phyloP scores from a whole-genome alignment of 129 eudicot genomes.

The Calendula officinalis region DNA sequence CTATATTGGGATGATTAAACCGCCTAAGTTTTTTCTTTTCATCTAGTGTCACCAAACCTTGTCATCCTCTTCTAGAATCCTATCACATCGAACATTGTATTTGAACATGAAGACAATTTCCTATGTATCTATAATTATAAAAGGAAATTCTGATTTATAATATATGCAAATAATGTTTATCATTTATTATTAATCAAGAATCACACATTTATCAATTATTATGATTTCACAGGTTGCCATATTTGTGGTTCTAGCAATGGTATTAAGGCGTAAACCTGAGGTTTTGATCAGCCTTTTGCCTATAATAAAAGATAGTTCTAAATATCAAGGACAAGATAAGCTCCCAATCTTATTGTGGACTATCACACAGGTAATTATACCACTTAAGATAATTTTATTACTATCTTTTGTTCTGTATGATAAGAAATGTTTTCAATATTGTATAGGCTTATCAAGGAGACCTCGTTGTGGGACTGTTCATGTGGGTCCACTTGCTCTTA shows the following conservation, averaged over 20 bases:
- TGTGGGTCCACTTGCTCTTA: slow-evolving; percentile 55
- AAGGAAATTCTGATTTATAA: too few species aligned
- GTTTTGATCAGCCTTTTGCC: slow-evolving; percentile 45
- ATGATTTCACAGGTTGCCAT: slow-evolving; percentile 46
- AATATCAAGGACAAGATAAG: slow-evolving; percentile 57
- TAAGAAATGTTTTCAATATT: not conserved
- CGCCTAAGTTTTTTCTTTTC: too few species aligned
- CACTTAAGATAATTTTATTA: not conserved
- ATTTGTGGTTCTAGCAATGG: slow-evolving; percentile 57
- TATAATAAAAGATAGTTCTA: slow-evolving; percentile 37
- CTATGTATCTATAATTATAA: too few species aligned
- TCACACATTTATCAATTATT: slow-evolving; percentile 15
- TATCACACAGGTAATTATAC: slow-evolving; percentile 40
- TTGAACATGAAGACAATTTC: too few species aligned
- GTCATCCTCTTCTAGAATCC: too few species aligned
- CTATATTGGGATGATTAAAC: too few species aligned
- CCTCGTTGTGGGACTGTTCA: slow-evolving; percentile 49
- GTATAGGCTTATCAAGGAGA: slow-evolving; percentile 55
- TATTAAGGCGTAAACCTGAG: slow-evolving; percentile 47
- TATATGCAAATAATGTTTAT: too few species aligned
- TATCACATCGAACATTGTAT: too few species aligned
- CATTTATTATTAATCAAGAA: not conserved
- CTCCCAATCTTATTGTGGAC: slow-evolving; percentile 48
- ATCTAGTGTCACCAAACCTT: too few species aligned
- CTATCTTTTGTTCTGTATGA: slow-evolving; percentile 10